Base-by-base conservation (phyloP, 1,139 yeast genomes). In the Hyphopichia fennica region DNA sequence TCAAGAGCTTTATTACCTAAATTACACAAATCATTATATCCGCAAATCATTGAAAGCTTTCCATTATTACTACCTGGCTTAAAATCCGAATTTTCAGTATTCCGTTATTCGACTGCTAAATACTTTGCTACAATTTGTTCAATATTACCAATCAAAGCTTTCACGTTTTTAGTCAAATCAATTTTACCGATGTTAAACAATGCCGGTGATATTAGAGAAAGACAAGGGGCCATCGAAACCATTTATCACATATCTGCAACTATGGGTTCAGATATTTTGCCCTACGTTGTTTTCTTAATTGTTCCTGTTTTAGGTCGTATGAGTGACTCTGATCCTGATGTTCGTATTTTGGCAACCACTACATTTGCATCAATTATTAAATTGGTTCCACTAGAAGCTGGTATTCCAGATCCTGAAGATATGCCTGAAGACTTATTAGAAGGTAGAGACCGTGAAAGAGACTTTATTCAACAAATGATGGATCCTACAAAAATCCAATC, bases 261-360 rank as follows among this genome's bases (percentile, higher is more conserved):
- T 1, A 89, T 95, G 97, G 97, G 96, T 1, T 75, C 89, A 4
- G 86, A 81, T 49, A 89, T 95, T 44, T 70, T 95, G 45, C 99
- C 99, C 0, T 95, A 93, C 62, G 91, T 95, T 40, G 96, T 95
- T 31, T 95, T 93, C 62, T 76, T 95, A 56, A 89, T 95, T 61
- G 98, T 95, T 19, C 99, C 99, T 14, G 90, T 93, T 1, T 72
- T 95, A 53, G 99, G 99, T 39, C 79, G 99, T 61, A 95, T 95
- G 99, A 90, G 97, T 72, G 99, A 95, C 65, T 77, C 96, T 2
- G 90, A 91, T 57, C 79, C 78, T 43, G 96, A 90, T 60, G 84
- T 91, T n/a, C 81, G 99, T 55, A 76, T 87, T 17, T 67, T 95
- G 42, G 96, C 99, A 0, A 91, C 99, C 0, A 89, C 97, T 0